Evolutionary conservation across 2,329 filamentous ascomycete genomes (phyloP), one percentile per base, ranked within the genome.

Genomic region (Aspergillus niger): DNA sequence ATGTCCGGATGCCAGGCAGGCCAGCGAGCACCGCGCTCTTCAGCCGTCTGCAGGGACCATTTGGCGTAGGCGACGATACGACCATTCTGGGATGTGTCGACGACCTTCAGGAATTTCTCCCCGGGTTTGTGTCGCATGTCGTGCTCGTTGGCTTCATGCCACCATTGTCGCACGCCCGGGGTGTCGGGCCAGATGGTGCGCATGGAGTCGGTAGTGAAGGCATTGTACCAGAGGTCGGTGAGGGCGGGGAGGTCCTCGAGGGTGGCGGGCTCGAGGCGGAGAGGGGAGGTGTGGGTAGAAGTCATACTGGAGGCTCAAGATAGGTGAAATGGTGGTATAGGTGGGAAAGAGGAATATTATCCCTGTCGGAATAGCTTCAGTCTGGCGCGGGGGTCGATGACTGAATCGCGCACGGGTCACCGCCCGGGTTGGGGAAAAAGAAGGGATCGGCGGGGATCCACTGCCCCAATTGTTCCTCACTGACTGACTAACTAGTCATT

Each of bases 21-120:
- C 55, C 66, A 74, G 8, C 72, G 69, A 30, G 28, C 39, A 4
- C 70, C 72, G 11, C 72, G 66, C 32, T 71, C 63, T 8, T 70
- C 49, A 11, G 63, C 55, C 60, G 62, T 67, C 24, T 66, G 55
- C 15, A 69, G 30, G 47, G 72, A 70, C 72, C 72, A 74, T 61
- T 73, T 73, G 15, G 64, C 72, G 38, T 67, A 74, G 11, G 72
- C 69, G 39, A 65, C 60, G 17, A 74, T 59, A 20, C 65, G 65
- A 20, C 44, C 62, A 7, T 65, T 63, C 0, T 62, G 48, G 2
- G 47, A 28, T 1, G 65, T 56, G 32, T 74, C 72, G 36, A 72
- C 52, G 2, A 73, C 61, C 44, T 72, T 72, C 24, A 74, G n/a
- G 30, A 70, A 73, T 5, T 60, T 63, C 38, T 67, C 64, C 30